Conservation (phyloP, 1,284 basidiomycete species). For the Boletellus dicymbophilus region DNA sequence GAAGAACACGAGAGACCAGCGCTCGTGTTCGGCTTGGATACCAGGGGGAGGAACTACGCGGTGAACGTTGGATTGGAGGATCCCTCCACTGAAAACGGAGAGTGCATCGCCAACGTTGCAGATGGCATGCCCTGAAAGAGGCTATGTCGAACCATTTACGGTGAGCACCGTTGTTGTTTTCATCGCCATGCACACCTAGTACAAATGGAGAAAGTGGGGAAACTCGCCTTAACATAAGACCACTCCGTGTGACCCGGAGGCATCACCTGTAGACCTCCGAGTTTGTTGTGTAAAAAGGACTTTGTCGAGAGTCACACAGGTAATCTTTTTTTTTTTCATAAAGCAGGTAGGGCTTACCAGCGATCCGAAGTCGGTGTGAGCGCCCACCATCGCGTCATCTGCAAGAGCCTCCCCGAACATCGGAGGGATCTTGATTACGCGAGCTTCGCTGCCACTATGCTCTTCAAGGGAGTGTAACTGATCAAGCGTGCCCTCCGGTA, state of each 20-base stretch:
- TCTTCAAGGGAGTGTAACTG: constrained; percentile 48
- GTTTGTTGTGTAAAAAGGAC: constrained; percentile 68
- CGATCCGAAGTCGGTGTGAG: constrained; percentile 61
- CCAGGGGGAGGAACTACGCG: constrained; percentile 51
- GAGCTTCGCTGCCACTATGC: constrained; percentile 59
- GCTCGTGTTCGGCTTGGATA: constrained; percentile 43
- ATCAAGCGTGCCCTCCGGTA: constrained; percentile 51
- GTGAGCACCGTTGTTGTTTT: too few relatives aligned
- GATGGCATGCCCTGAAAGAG: constrained; percentile 57
- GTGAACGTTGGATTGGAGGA: constrained; percentile 58
- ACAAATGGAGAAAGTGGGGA: neutral
- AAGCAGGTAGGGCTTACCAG: constrained; percentile 30
- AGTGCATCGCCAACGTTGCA: constrained; percentile 66
- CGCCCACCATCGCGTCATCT: constrained; percentile 43
- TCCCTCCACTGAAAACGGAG: constrained; percentile 56
- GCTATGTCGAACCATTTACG: too few relatives aligned
- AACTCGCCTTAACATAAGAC: constrained; percentile 63
- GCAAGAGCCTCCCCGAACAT: constrained; percentile 24
- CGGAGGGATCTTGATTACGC: constrained; percentile 55
- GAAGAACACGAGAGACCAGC: constrained; percentile 67
- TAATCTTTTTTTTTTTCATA: neutral
- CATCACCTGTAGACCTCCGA: constrained; percentile 74
- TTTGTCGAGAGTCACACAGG: constrained; percentile 23
- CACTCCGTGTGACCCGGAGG: constrained; percentile 62
- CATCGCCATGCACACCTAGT: too few relatives aligned